Evolutionary conservation across 2,329 filamentous ascomycete genomes (phyloP).

Genomic region (Penicillium sp.): DNA sequence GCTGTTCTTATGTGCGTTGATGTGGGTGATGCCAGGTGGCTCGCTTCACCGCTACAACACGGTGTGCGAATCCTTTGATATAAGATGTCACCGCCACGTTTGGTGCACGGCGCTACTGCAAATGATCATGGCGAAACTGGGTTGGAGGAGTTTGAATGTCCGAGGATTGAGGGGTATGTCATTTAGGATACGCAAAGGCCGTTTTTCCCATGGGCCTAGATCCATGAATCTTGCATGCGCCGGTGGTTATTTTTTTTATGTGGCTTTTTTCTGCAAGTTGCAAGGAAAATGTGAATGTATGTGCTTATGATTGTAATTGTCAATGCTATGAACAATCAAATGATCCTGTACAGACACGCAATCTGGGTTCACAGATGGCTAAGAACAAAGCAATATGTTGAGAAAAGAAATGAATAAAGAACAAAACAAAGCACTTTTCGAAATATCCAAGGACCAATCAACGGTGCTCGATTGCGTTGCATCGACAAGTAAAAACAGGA

Average conservation of each 20-base stretch:
- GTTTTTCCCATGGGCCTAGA: background rate
- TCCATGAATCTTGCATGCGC: background rate
- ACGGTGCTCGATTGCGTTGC: conserved; percentile 4
- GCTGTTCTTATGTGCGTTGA: background rate
- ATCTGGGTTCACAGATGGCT: conserved; percentile 2
- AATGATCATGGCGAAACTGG: conserved; percentile 9
- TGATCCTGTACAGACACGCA: background rate
- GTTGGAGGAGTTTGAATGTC: background rate
- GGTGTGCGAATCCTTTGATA: conserved; percentile 4
- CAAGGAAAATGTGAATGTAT: background rate
- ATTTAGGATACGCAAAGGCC: conserved; percentile 2
- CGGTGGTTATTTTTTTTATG: background rate
- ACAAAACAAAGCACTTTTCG: conserved; percentile 11
- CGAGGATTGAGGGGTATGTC: conserved; percentile 1
- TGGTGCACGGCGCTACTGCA: conserved; percentile 23
- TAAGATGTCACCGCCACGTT: conserved; percentile 27
- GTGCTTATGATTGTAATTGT: background rate
- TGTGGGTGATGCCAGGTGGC: background rate
- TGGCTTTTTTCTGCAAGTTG: background rate
- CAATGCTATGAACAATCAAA: background rate
- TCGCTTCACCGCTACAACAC: conserved; percentile 25
- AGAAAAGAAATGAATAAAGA: background rate
- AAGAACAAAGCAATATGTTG: background rate
- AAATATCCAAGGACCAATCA: conserved; percentile 9
- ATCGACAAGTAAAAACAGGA: conserved; percentile 4